Percentiles rank a stretch among this genome's conserved stretches.
Evolutionary conservation across 768 basidiomycete species (phyloP).

Genomic region (Mycena vitilis): DNA sequence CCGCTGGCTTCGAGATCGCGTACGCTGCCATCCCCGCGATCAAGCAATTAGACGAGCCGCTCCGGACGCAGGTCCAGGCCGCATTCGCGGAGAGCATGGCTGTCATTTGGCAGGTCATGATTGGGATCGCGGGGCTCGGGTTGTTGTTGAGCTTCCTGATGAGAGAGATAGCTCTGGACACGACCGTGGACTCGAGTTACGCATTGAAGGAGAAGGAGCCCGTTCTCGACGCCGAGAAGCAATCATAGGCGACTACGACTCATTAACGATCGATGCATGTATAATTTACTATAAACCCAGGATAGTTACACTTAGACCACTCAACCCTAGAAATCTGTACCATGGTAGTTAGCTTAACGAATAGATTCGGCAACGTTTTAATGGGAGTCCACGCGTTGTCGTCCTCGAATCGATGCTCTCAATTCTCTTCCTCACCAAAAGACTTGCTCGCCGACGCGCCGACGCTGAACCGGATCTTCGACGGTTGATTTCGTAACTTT

Average conservation of each 20-base stretch:
- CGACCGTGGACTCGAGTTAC: constrained; percentile 45
- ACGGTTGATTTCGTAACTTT: too few species aligned
- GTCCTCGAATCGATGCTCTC: too few species aligned
- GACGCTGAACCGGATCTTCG: too few species aligned
- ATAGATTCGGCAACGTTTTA: too few species aligned
- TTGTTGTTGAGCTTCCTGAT: constrained; percentile 48
- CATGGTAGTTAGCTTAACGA: too few species aligned
- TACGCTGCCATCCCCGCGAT: constrained; percentile 36
- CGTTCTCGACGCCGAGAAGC: constrained; percentile 23
- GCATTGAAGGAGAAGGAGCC: constrained; percentile 41
- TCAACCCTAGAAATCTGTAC: too few species aligned
- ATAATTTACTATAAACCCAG: not conserved
- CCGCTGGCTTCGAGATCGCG: constrained; percentile 28
- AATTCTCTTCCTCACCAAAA: too few species aligned
- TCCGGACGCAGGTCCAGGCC: constrained; percentile 48
- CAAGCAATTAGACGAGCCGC: constrained; percentile 35
- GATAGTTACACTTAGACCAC: too few species aligned
- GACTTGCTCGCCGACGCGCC: too few species aligned
- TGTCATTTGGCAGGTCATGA: constrained; percentile 57
- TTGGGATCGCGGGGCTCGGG: constrained; percentile 53
- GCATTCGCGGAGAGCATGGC: constrained; percentile 56
- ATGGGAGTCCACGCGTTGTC: too few species aligned
- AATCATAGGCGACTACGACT: not conserved
- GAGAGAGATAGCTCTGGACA: constrained; percentile 47
- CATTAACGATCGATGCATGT: not conserved